These are phyloP conservation scores for Lablab purpureus DNA, from an alignment of 306 rosid species.

Conservation along the genomic window DNA sequence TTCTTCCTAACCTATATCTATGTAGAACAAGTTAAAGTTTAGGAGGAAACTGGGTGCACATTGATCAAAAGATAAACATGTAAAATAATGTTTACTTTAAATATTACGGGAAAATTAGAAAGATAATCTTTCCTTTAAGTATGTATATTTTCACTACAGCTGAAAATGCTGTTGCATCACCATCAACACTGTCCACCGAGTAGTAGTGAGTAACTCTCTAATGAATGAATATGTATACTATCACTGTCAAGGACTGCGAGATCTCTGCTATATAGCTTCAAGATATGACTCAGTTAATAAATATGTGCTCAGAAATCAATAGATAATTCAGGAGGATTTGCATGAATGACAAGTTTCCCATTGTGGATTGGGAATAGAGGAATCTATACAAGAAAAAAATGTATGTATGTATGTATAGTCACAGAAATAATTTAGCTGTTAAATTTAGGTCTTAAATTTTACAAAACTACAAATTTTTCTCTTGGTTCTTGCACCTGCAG, in stretches of 20 bases:
- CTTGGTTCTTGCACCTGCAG: neutral
- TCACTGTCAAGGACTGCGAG: conserved; percentile 44
- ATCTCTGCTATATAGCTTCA: conserved; percentile 40
- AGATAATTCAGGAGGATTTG: conserved; percentile 21
- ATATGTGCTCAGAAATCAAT: conserved; percentile 35
- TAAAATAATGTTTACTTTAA: conserved; percentile 21
- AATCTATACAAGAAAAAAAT: neutral
- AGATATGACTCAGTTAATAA: conserved; percentile 42
- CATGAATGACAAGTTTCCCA: conserved; percentile 44
- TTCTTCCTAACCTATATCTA: conserved; percentile 17
- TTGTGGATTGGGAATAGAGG: conserved; percentile 40
- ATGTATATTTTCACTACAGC: neutral
- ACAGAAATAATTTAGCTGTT: neutral
- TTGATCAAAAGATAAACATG: conserved; percentile 3
- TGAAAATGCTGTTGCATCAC: conserved; percentile 37
- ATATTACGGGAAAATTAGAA: neutral
- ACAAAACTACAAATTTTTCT: conserved; percentile 10
- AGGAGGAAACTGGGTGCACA: neutral
- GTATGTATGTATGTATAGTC: neutral
- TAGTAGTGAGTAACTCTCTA: conserved; percentile 37
- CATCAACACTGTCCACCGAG: conserved; percentile 44
- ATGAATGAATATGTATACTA: conserved; percentile 46
- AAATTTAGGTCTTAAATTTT: conserved; percentile 8
- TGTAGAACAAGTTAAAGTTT: conserved; percentile 17
- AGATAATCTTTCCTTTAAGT: conserved; percentile 4